Conservation (phyloP, 2,329 filamentous ascomycete genomes). For the Pseudodiploospora longispora region DNA sequence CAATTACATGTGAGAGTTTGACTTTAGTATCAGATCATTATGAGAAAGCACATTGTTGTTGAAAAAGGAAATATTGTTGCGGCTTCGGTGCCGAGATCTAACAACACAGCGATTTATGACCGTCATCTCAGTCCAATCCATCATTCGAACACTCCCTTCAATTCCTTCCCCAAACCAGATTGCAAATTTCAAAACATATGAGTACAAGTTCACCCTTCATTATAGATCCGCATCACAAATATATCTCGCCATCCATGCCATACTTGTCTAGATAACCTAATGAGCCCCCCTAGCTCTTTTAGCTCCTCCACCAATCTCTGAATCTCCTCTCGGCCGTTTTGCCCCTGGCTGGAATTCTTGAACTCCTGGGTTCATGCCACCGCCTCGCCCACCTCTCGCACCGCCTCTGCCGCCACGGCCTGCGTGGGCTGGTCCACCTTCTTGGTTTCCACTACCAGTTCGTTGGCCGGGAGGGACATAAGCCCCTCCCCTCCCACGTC, state of each 20-base stretch:
- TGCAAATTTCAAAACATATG: no score
- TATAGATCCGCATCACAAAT: conserved; percentile 2
- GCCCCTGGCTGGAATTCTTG: conserved; percentile 50
- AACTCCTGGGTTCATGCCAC: conserved; percentile 40
- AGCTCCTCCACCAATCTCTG: conserved; percentile 31
- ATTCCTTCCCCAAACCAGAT: no score
- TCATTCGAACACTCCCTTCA: no score
- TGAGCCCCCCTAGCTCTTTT: conserved; percentile 35
- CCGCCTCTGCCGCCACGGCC: conserved; percentile 34
- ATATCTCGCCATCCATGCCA: neutral
- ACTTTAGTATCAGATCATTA: no score
- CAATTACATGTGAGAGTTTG: no score
- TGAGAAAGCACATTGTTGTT: no score
- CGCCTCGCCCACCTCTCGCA: conserved; percentile 29
- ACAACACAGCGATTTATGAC: no score
- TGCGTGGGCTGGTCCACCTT: conserved; percentile 22
- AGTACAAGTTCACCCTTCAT: conserved; percentile 1
- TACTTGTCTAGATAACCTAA: conserved; percentile 12
- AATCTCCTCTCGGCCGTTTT: conserved; percentile 50
- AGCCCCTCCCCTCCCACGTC: conserved; percentile 29
- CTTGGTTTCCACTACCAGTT: conserved; percentile 25
- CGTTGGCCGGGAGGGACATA: conserved; percentile 31
- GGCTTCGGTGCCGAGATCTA: no score
- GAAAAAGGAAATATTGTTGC: no score
- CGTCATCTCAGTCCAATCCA: no score